Evolutionary conservation across 345 rosid species (phyloP).

Genomic region (Nephelium lappaceum): DNA sequence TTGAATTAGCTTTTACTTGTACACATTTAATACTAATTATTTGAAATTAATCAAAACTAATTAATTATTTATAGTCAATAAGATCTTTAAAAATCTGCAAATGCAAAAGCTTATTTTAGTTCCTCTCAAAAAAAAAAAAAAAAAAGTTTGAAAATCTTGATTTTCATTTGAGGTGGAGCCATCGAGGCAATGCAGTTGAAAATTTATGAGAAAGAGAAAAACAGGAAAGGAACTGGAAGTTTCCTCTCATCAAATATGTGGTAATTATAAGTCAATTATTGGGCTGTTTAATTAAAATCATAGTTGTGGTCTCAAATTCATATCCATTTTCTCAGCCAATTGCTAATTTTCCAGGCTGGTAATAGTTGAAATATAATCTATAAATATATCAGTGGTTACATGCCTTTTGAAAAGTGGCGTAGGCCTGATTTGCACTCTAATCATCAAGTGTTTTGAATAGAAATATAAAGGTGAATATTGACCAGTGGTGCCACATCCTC

Average conservation of each 20-base stretch:
- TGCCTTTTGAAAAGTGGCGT: constrained; percentile 12
- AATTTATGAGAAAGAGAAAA: too few species aligned
- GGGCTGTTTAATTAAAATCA: neutral
- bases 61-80: too few species aligned
- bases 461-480: neutral
- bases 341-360: neutral
- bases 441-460: constrained; percentile 10
- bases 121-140: too few species aligned
- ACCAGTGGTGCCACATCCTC: neutral
- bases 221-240: neutral
- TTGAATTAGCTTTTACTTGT: too few species aligned
- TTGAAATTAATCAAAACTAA: neutral
- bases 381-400: neutral
- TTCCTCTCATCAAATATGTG: neutral
- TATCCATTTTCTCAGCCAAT: neutral
- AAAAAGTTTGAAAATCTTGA: neutral
- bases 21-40: neutral
- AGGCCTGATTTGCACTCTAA: constrained; percentile 5
- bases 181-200: neutral
- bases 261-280: neutral
- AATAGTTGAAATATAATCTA: neutral
- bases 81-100: neutral
- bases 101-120: too few species aligned
- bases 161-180: neutral
- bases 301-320: neutral